Evolutionary conservation across 345 rosid genomes (phyloP).

Genomic region (Theobroma cacao): DNA sequence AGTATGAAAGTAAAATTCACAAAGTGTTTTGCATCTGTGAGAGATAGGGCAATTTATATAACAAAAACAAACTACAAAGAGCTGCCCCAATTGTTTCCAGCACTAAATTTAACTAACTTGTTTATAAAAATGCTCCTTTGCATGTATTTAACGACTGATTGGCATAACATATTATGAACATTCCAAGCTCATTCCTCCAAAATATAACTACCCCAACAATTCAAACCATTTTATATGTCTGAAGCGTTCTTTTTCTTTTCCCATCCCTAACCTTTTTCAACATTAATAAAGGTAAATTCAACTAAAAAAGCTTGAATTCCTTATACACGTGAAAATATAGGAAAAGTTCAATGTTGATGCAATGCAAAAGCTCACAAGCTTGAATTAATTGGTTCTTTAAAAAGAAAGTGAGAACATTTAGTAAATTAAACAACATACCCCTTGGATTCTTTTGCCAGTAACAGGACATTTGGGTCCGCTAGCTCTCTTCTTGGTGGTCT

Average conservation of each 20-base stretch:
- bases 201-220: background rate
- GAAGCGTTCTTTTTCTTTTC: background rate
- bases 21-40: too few relatives aligned
- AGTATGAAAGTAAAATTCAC: background rate
- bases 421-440: background rate
- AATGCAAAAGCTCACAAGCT: background rate
- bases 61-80: background rate
- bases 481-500: constrained; percentile 16
- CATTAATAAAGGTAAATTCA: background rate
- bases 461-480: constrained; percentile 17
- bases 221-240: background rate
- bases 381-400: background rate
- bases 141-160: too few relatives aligned
- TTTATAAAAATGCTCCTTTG: background rate
- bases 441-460: constrained; percentile 15
- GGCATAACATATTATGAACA: background rate
- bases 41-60: background rate
- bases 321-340: background rate
- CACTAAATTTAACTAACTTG: background rate
- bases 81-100: background rate
- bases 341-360: background rate
- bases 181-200: background rate
- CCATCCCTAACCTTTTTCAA: background rate
- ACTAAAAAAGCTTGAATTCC: background rate
- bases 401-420: background rate